Conservation (phyloP, 306 rosid species). For the Lagenaria siceraria region DNA sequence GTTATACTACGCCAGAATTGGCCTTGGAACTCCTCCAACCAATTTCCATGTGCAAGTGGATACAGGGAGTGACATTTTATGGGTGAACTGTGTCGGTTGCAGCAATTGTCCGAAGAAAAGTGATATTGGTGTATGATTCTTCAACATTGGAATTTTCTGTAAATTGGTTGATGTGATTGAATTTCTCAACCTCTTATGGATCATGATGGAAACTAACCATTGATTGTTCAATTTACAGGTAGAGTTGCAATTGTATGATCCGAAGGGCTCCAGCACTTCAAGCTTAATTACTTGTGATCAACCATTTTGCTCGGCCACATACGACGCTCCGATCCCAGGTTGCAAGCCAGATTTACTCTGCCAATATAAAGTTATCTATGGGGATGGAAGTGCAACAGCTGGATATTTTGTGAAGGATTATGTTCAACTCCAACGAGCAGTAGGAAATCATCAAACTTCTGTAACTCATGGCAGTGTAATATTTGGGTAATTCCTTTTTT, state of each 20-base stretch:
- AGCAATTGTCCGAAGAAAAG: constrained; percentile 52
- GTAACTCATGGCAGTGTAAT: constrained; percentile 27
- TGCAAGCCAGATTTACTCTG: constrained; percentile 47
- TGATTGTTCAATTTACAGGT: constrained; percentile 44
- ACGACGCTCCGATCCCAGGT: constrained; percentile 30
- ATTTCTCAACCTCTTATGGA: not conserved
- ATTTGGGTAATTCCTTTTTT: constrained; percentile 59
- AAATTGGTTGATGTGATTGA: not conserved
- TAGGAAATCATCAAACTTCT: constrained; percentile 26
- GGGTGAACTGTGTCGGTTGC: constrained; percentile 84
- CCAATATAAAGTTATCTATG: constrained; percentile 54
- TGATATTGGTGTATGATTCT: constrained; percentile 51
- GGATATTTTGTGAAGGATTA: constrained; percentile 68
- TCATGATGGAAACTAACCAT: constrained; percentile 7
- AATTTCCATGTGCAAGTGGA: constrained; percentile 83
- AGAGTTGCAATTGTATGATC: constrained; percentile 45
- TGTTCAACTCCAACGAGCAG: constrained; percentile 33
- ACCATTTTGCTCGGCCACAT: constrained; percentile 45
- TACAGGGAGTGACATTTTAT: constrained; percentile 85
- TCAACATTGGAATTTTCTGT: not conserved
- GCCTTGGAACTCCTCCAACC: constrained; percentile 67
- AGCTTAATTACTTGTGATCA: constrained; percentile 42
- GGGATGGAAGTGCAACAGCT: constrained; percentile 71
- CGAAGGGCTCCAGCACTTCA: constrained; percentile 44
- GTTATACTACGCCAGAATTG: constrained; percentile 65